These are phyloP conservation scores for Passiflora organensis DNA, from an alignment of 345 rosid species.

Conservation along the genomic window DNA sequence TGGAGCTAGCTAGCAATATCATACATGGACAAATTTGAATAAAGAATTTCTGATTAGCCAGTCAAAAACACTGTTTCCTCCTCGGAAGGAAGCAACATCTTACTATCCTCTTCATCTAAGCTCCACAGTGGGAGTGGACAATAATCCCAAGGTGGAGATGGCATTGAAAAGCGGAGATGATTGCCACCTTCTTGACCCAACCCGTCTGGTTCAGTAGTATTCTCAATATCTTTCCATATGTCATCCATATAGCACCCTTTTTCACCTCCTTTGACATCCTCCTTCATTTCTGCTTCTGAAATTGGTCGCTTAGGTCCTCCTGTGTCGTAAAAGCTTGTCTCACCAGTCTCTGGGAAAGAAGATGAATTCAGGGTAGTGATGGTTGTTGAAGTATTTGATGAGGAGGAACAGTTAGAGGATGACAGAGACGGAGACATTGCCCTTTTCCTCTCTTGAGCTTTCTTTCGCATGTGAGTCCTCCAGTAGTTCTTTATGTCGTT, in stretches of 20 bases:
- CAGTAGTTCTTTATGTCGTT: conserved; percentile 96
- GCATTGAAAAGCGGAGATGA: conserved; percentile 39
- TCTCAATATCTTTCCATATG: conserved; percentile 81
- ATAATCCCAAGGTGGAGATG: conserved; percentile 62
- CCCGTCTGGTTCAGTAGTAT: conserved; percentile 44
- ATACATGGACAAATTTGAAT: conserved; percentile 43
- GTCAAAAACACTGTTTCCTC: conserved; percentile 35
- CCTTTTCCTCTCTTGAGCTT: conserved; percentile 69
- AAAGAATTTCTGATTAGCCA: conserved; percentile 54
- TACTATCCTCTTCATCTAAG: conserved; percentile 56
- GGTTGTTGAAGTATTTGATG: conserved; percentile 44
- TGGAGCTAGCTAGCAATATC: conserved; percentile 2
- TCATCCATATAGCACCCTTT: conserved; percentile 68
- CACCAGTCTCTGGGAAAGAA: conserved; percentile 42
- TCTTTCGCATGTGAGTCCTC: conserved; percentile 89
- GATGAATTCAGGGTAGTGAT: conserved; percentile 39
- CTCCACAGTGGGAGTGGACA: conserved; percentile 59
- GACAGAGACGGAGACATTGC: conserved; percentile 37
- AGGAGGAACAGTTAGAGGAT: conserved; percentile 48
- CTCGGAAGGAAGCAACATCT: conserved; percentile 47
- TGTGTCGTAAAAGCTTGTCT: conserved; percentile 68
- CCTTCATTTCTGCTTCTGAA: conserved; percentile 28
- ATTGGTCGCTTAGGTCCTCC: conserved; percentile 44
- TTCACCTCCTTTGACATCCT: conserved; percentile 37
- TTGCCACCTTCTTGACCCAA: conserved; percentile 35